A percentile compares a stretch with the other conserved stretches of the same genome.
These are phyloP conservation scores for Paraglomus brasilianum DNA, from an alignment of 192 early-diverging fungal species.

Conservation along the genomic window DNA sequence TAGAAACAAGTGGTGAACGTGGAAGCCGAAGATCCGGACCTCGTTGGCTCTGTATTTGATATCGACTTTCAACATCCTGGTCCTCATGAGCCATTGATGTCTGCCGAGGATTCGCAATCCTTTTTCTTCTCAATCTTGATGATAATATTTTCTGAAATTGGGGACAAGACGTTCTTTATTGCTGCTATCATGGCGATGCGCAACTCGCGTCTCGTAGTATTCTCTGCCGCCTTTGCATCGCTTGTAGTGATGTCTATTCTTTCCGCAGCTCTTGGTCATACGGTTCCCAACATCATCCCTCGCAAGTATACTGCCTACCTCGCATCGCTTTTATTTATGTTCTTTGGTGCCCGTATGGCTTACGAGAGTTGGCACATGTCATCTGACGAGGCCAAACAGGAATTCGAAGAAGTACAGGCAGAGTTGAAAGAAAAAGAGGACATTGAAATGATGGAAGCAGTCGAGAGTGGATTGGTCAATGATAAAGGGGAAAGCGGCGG, in stretches of 20 bases:
- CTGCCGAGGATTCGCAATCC: slow-evolving; percentile 41
- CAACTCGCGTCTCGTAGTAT: slow-evolving; percentile 87
- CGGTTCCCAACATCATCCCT: slow-evolving; percentile 84
- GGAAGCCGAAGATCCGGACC: slow-evolving; percentile 23
- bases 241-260: slow-evolving; percentile 94
- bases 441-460: slow-evolving; percentile 49
- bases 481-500: slow-evolving; percentile 39
- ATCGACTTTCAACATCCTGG: not conserved
- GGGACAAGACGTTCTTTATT: slow-evolving; percentile 99
- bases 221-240: slow-evolving; percentile 84
- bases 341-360: slow-evolving; percentile 91
- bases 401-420: slow-evolving; percentile 87
- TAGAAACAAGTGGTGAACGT: not conserved
- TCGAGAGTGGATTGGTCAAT: slow-evolving; percentile 58
- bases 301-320: slow-evolving; percentile 81
- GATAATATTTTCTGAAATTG: slow-evolving; percentile 96
- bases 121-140: slow-evolving; percentile 73
- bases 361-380: slow-evolving; percentile 84
- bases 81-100: not conserved
- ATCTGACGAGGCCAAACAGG: slow-evolving; percentile 82
- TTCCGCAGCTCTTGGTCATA: slow-evolving; percentile 89
- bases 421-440: slow-evolving; percentile 83
- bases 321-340: slow-evolving; percentile 84
- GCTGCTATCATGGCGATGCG: slow-evolving; percentile 99
- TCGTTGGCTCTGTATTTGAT: slow-evolving; percentile 26